Conservation (phyloP, 2,329 filamentous ascomycete genomes). For the Apiospora arundinis region DNA sequence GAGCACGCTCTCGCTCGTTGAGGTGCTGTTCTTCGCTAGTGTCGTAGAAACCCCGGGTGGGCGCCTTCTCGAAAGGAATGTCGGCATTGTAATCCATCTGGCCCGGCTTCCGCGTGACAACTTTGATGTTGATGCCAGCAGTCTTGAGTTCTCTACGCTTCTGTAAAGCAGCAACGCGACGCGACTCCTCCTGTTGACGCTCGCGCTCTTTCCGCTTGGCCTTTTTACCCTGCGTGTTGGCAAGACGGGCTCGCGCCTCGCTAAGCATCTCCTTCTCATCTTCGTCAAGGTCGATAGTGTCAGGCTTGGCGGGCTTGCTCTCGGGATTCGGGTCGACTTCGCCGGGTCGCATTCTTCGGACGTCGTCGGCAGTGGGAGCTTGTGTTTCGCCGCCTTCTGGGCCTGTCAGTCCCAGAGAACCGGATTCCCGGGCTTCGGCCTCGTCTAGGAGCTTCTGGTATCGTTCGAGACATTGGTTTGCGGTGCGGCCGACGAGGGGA, state of each 20-base stretch:
- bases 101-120: constrained; percentile 87
- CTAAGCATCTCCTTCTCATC: constrained; percentile 99
- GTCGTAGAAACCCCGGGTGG: constrained; percentile 90
- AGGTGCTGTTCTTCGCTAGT: constrained; percentile 79
- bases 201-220: constrained; percentile 97
- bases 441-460: constrained; percentile 97
- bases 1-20: constrained; percentile 84
- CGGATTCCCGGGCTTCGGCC: constrained; percentile 85
- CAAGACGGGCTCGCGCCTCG: constrained; percentile 92
- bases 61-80: constrained; percentile 94
- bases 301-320: constrained; percentile 91
- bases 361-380: constrained; percentile 91
- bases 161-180: constrained; percentile 86
- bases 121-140: constrained; percentile 97
- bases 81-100: constrained; percentile 99
- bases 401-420: constrained; percentile 81
- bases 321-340: constrained; percentile 98
- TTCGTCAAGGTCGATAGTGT: constrained; percentile 97
- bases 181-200: constrained; percentile 92
- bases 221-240: constrained; percentile 99
- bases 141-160: constrained; percentile 97
- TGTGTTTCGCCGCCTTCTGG: constrained; percentile 85
- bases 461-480: constrained; percentile 94
- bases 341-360: constrained; percentile 84
- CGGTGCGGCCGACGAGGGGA: constrained; percentile 93